These are phyloP conservation scores for Penicillium ochrochloron DNA, from an alignment of 495 filamentous ascomycete species.

Conservation along the genomic window DNA sequence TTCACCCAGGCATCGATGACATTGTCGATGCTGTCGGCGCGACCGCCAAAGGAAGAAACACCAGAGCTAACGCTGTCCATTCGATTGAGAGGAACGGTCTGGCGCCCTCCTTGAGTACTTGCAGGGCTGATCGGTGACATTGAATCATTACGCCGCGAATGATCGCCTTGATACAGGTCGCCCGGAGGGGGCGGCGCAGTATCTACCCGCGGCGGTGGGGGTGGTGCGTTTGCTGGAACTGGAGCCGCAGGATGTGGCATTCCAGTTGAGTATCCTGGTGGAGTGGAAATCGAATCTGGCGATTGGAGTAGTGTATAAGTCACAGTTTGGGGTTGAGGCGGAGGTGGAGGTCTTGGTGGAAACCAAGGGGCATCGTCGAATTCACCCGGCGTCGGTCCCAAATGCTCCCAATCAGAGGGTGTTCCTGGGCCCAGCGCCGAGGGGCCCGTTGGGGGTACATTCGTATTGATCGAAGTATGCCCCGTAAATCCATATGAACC, in stretches of 20 bases:
- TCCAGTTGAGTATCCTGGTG: slow-evolving; percentile 21
- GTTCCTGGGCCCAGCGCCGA: slow-evolving; percentile 58
- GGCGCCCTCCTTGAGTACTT: slow-evolving; percentile 16
- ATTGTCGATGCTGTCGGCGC: slow-evolving; percentile 47
- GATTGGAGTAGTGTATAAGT: background rate
- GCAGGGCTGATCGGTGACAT: slow-evolving; percentile 36
- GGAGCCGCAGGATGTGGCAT: slow-evolving; percentile 7
- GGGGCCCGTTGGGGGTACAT: slow-evolving; percentile 27
- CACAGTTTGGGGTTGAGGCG: background rate
- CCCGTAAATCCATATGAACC: slow-evolving; percentile 26
- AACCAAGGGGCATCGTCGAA: slow-evolving; percentile 42
- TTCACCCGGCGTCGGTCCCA: slow-evolving; percentile 42
- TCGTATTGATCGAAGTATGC: slow-evolving; percentile 19
- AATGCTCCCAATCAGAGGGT: slow-evolving; percentile 66
- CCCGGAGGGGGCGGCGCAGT: slow-evolving; percentile 11
- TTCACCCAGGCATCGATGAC: slow-evolving; percentile 51
- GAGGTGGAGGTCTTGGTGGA: slow-evolving; percentile 21
- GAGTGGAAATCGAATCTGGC: slow-evolving; percentile 16
- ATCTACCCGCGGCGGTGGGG: slow-evolving; percentile 16
- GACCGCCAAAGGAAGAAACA: slow-evolving; percentile 30
- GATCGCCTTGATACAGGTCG: slow-evolving; percentile 1
- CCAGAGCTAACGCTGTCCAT: slow-evolving; percentile 37
- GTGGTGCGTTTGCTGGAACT: slow-evolving; percentile 3
- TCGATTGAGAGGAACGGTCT: slow-evolving; percentile 22
- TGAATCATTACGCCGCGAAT: slow-evolving; percentile 11